Conservation (phyloP, 768 basidiomycete genomes). For the Brasilioporus rufonigricans region DNA sequence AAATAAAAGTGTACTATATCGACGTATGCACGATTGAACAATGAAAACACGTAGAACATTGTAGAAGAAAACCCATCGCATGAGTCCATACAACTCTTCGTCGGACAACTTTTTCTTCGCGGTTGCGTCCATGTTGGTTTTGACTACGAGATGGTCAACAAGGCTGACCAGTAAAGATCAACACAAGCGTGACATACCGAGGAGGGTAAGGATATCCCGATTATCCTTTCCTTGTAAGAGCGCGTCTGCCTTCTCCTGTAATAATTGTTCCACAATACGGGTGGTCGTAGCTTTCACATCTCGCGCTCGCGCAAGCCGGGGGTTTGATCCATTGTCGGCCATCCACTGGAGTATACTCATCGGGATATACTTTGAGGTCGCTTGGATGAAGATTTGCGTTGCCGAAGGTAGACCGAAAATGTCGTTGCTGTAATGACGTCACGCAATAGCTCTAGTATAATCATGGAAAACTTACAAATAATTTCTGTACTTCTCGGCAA, state of each 20-base stretch:
- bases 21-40: not conserved
- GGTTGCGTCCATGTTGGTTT: not conserved
- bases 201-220: conserved; percentile 26
- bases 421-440: not conserved
- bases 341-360: not conserved
- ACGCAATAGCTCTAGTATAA: not conserved
- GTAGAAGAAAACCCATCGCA: conserved; percentile 11
- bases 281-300: not conserved
- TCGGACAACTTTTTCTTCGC: conserved; percentile 14
- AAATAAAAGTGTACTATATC: conserved; percentile 37
- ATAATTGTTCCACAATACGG: not conserved
- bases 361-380: conserved; percentile 7
- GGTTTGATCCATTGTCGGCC: not conserved
- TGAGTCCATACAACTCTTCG: conserved; percentile 12
- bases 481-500: conserved; percentile 5
- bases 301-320: not conserved
- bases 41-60: not conserved
- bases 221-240: conserved; percentile 11
- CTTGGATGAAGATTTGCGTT: conserved; percentile 6
- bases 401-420: conserved; percentile 11
- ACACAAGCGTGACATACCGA: conserved; percentile 31
- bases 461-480: not conserved
- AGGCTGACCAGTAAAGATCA: not conserved
- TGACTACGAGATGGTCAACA: not conserved
- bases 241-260: conserved; percentile 5